Conservation (phyloP, 2,329 filamentous ascomycete genomes). For the Magnaporthiopsis incrustans region DNA sequence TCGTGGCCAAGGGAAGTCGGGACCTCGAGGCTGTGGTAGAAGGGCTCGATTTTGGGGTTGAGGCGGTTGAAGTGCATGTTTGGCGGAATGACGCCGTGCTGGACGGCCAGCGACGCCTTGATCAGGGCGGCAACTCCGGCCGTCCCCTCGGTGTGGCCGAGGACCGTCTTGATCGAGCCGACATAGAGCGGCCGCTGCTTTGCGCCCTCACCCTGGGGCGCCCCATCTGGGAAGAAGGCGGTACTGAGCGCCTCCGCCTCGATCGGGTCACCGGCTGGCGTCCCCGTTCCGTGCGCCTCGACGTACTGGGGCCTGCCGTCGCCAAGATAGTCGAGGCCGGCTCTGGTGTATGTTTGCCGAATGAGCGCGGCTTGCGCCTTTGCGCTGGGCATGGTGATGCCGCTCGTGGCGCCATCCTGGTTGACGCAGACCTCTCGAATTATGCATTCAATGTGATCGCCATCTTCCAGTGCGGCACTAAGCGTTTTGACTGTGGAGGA, state of each 20-base stretch:
- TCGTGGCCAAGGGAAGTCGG: constrained; percentile 3
- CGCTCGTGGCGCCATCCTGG: constrained; percentile 35
- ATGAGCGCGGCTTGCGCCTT: constrained; percentile 32
- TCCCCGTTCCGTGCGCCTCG: constrained; percentile 42
- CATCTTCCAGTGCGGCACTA: constrained; percentile 36
- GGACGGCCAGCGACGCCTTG: constrained; percentile 19
- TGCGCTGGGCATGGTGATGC: constrained; percentile 40
- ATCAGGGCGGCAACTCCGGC: constrained; percentile 23
- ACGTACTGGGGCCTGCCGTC: constrained; percentile 36
- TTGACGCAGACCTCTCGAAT: constrained; percentile 35
- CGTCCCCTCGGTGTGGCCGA: constrained; percentile 42
- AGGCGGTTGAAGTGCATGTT: constrained; percentile 20
- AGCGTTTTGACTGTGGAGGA: constrained; percentile 32
- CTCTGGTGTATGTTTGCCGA: constrained; percentile 26
- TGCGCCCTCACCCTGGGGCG: constrained; percentile 34
- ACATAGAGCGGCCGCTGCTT: constrained; percentile 18
- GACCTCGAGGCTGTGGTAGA: constrained; percentile 18
- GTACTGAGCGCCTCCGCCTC: constrained; percentile 33
- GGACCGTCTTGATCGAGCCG: constrained; percentile 29
- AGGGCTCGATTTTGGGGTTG: constrained; percentile 18
- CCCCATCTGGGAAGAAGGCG: constrained; percentile 26
- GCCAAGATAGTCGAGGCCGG: constrained; percentile 26
- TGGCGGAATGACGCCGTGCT: constrained; percentile 22
- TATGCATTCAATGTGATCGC: constrained; percentile 29
- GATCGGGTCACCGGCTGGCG: constrained; percentile 44